Base-by-base conservation (phyloP, 352 stramenopile species). In the Globisporangium megalacanthum region DNA sequence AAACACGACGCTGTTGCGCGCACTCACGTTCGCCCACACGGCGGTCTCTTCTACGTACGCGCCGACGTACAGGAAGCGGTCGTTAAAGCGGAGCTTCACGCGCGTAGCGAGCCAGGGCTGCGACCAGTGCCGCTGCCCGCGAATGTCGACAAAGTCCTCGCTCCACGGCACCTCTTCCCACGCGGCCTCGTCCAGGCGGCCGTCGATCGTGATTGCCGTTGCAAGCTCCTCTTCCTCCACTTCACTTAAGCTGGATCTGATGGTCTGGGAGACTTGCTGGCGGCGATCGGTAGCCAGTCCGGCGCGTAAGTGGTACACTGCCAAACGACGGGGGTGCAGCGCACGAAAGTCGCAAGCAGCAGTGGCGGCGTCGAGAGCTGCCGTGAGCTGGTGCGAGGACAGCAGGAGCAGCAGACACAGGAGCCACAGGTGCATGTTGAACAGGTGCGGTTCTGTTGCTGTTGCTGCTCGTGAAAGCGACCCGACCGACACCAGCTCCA, bases 51-150 rank as follows among this genome's bases (percentile, higher is more conserved):
- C 67, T 29, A 94, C 9, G 52, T 81, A 81, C 13, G 75, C 82
- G 33, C 69, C 79, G n/a, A 94, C 62, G 52, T 89, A 94, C 15
- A 94, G 74, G 41, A 79, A 83, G 13, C 63, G 35, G 36, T 80
- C 65, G 61, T 94, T 75, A 66, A 88, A 92, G 14, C 76, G 77
- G 39, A 92, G 63, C 68, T 92, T 92, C 57, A 85, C 66, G n/a
- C 68, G 72, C 14, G 82, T 92, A 8, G 63, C 37, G 56, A 94
- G 87, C 77, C 80, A 88, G 11, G 82, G 84, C 51, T 87, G 75
- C 35, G 72, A 84, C 75, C 77, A 90, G 60, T 83, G 73, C 9
- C 41, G 48, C 19, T 58, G 61, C 0, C 73, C 73, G 9, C 69
- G 68, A 69, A 94, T 94, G 61, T 92, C 82, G 45, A 84, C 61